Conservation (phyloP, 305 asterid species). For the Fraxinus xanthoxyloides region DNA sequence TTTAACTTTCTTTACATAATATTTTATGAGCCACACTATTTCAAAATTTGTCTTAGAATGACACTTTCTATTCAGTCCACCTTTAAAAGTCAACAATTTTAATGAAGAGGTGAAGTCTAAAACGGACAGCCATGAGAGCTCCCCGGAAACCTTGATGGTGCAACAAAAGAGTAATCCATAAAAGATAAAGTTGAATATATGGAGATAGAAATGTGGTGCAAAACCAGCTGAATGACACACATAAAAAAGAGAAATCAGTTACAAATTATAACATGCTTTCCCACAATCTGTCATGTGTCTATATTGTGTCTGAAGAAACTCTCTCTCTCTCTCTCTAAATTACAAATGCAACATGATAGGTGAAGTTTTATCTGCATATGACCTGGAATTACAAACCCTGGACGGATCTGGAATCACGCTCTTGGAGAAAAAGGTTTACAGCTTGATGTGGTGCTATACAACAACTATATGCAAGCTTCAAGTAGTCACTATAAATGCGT, state of each 20-base stretch:
- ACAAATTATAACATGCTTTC: not conserved
- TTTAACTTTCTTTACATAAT: not conserved
- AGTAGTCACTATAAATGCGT: not conserved
- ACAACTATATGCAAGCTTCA: not conserved
- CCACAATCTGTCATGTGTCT: not conserved
- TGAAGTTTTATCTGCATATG: not conserved
- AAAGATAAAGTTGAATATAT: not conserved
- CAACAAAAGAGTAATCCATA: not conserved
- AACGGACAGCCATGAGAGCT: not conserved
- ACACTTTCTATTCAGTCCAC: not conserved
- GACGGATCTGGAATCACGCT: not conserved
- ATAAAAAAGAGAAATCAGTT: not conserved
- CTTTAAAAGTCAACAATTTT: not conserved
- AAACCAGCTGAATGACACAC: not conserved
- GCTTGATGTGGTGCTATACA: not conserved
- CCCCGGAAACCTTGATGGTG: not conserved
- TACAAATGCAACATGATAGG: not conserved
- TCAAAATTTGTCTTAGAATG: not conserved
- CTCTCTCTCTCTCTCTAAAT: not conserved
- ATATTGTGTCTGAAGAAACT: not conserved
- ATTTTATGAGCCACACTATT: not conserved
- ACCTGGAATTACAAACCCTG: not conserved
- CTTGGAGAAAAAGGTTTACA: not conserved
- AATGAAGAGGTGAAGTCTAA: not conserved
- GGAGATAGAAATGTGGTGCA: not conserved